Percentiles rank a stretch among this genome's conserved stretches.
phyloP scores from a whole-genome alignment of 768 basidiomycete species.

The Boletus sp. region DNA sequence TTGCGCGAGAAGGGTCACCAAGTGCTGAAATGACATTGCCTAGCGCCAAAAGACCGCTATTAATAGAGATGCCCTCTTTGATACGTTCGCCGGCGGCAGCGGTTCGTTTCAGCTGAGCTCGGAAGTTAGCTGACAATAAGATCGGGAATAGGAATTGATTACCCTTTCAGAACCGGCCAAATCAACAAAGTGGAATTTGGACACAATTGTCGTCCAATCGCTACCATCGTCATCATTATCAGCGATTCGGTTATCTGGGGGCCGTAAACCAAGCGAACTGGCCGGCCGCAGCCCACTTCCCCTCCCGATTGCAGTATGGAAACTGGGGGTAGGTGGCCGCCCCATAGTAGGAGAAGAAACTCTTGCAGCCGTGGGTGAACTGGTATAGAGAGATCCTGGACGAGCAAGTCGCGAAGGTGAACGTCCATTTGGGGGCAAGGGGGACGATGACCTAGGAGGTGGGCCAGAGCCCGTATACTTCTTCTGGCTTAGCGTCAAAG shows the following conservation, averaged over 20 bases:
- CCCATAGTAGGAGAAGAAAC: conserved; percentile 80
- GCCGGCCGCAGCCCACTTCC: conserved; percentile 68
- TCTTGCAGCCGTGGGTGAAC: conserved; percentile 34
- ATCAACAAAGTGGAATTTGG: conserved; percentile 99
- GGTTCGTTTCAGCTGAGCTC: conserved; percentile 83
- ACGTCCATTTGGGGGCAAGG: conserved; percentile 69
- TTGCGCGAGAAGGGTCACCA: conserved; percentile 87
- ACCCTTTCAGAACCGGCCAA: conserved; percentile 95
- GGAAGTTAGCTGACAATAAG: conserved; percentile 15
- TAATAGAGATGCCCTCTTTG: conserved; percentile 99
- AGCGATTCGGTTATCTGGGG: conserved; percentile 42
- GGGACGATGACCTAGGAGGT: conserved; percentile 75
- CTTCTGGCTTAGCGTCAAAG: conserved; percentile 89
- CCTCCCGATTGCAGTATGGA: conserved; percentile 70
- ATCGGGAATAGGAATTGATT: conserved; percentile 21
- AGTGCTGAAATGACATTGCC: conserved; percentile 99
- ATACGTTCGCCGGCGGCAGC: conserved; percentile 94
- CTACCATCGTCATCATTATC: conserved; percentile 61
- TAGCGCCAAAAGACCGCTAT: conserved; percentile 91
- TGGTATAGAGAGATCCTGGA: conserved; percentile 73
- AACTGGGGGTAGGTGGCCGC: conserved; percentile 78
- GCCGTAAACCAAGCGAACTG: conserved; percentile 73
- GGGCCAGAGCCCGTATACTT: conserved; percentile 70
- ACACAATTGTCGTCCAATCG: conserved; percentile 87
- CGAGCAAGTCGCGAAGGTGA: conserved; percentile 78